Evolutionary conservation across 495 filamentous ascomycete species (phyloP), one percentile per base, ranked within the genome.

Genomic region (Penicillium roqueforti): DNA sequence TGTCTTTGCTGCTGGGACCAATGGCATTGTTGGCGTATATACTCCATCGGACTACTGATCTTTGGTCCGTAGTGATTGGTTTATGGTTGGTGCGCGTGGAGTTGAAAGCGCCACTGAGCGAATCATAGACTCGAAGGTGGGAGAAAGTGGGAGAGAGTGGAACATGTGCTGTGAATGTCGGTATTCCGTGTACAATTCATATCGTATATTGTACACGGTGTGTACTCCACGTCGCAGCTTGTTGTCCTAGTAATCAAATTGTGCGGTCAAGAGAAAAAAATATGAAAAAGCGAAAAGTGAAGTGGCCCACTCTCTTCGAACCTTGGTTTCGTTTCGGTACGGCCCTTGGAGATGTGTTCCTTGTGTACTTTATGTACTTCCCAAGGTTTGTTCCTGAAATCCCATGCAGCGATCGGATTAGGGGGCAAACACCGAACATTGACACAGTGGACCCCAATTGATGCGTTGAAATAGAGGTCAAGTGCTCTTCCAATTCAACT

Each of bases 1-100:
- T 39, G 6, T 29, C 10, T 56, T 40, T 26, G 13, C 6, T 14
- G 9, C 6, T 39, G 37, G 50, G 16, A 16, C 52, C 51, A 62
- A 62, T 62, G 59, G 50, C 26, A 38, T 53, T 55, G 53, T 53
- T 47, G 47, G 61, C 44, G 47, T 52, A 53, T 55, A 51, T 32
- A 26, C 53, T 54, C 59, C 59, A 59, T 62, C 45, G 46, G 34
- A 59, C 59, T 62, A 62, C 34, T 47, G 53, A 50, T 49, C 23
- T 59, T 47, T 34, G 40, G 26, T 3, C 8, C 14, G 22, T 43
- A 23, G 13, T 41, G 10, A 57, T 56, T 59, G 57, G 57, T 31
- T 38, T 16, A 8, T 9, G 4, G 5, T 20, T 51, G 23, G 22
- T 44, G 4, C 2, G 18, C 47, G 53, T 52, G 57, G 41, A 54